Conservation (phyloP, 169 alveolate genomes). For the Perkinsus chesapeaki region DNA sequence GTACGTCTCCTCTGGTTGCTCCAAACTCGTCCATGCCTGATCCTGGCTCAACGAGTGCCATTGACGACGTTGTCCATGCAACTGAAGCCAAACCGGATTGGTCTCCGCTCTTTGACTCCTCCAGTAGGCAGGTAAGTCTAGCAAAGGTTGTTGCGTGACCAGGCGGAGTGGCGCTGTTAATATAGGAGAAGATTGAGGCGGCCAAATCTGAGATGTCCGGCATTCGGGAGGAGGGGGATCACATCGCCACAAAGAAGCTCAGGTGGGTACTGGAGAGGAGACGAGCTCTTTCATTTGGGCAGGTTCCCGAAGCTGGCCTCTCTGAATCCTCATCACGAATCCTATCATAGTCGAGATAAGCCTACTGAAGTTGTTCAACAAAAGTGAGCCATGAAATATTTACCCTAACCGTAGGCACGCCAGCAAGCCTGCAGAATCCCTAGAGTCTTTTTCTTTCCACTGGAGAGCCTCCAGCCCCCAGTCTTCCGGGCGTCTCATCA, state of each 20-base stretch:
- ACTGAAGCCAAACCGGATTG: background rate
- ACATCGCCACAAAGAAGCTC: background rate
- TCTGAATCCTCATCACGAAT: background rate
- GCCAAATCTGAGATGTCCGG: background rate
- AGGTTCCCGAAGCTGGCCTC: background rate
- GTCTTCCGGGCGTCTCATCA: no score
- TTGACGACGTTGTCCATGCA: background rate
- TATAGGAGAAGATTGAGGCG: background rate
- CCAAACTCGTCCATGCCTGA: background rate
- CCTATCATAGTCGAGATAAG: background rate
- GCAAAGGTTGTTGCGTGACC: background rate
- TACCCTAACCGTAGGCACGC: no score
- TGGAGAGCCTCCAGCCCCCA: no score
- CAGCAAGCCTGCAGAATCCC: no score
- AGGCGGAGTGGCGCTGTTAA: background rate
- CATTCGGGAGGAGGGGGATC: background rate
- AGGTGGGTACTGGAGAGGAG: background rate
- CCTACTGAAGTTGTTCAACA: background rate
- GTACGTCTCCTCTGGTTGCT: background rate
- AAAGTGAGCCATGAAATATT: background rate
- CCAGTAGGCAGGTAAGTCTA: background rate
- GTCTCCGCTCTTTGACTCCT: background rate
- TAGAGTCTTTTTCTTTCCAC: no score
- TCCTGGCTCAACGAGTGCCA: background rate
- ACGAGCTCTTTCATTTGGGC: background rate